phyloP scores from a whole-genome alignment of 179 eudicot genomes.

The Carnegiea gigantea region DNA sequence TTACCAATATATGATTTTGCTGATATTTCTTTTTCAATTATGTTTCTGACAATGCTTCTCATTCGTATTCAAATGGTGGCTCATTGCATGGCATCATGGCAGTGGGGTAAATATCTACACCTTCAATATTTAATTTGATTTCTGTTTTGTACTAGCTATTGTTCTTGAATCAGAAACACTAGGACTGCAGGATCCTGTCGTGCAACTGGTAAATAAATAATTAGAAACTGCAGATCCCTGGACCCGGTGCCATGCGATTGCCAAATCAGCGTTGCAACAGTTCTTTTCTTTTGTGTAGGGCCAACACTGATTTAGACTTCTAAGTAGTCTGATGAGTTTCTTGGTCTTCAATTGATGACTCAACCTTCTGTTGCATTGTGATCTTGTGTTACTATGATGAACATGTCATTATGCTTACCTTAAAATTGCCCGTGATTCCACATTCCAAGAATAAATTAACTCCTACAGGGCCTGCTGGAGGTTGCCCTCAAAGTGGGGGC shows the following conservation, averaged over 20 bases:
- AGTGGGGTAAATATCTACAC: slow-evolving; percentile 85
- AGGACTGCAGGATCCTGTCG: not conserved
- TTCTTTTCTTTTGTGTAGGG: not conserved
- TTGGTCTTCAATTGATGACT: no score
- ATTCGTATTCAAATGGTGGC: slow-evolving; percentile 39
- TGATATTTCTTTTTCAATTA: slow-evolving; percentile 17
- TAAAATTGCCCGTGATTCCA: no score
- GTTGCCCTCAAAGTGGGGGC: not conserved
- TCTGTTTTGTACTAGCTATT: not conserved
- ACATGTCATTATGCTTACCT: no score
- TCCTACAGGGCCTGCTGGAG: not conserved
- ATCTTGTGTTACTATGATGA: no score
- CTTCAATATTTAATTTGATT: slow-evolving; percentile 1
- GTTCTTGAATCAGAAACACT: not conserved
- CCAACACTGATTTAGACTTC: no score
- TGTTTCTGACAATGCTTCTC: slow-evolving; percentile 35
- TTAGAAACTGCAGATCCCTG: not conserved
- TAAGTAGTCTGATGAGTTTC: no score
- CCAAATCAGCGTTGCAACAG: not conserved
- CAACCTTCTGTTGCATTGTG: no score
- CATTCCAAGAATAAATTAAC: no score
- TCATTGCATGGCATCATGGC: slow-evolving; percentile 30
- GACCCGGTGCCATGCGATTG: not conserved
- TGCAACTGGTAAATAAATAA: not conserved
- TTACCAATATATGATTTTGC: slow-evolving; percentile 11